A percentile compares a stretch with the other conserved stretches of the same genome.
Evolutionary conservation across 257 asterid genomes (phyloP).

Genomic region (Solanum rostratum): DNA sequence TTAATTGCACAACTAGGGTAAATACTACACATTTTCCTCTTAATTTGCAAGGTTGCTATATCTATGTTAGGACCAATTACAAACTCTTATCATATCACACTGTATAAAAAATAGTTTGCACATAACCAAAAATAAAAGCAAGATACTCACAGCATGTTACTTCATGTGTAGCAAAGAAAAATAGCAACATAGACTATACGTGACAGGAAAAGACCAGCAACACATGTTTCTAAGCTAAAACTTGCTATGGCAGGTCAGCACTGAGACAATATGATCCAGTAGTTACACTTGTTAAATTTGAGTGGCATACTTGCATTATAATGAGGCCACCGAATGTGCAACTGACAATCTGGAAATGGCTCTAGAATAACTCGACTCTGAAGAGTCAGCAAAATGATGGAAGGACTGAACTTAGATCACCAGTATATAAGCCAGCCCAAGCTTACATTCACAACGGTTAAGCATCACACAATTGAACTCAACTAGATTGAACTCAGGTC

Average conservation of each 20-base stretch:
- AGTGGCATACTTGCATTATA: neutral
- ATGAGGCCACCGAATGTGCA: neutral
- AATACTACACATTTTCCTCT: neutral
- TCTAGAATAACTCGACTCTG: neutral
- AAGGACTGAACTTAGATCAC: neutral
- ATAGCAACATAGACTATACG: neutral
- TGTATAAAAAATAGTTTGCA: neutral
- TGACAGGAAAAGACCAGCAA: neutral
- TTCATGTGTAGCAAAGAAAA: neutral
- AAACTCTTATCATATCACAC: neutral
- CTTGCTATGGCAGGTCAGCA: neutral
- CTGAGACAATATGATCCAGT: neutral
- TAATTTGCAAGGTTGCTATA: neutral
- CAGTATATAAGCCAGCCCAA: neutral
- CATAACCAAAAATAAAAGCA: neutral
- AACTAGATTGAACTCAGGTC: neutral
- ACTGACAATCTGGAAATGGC: neutral
- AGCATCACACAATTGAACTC: neutral
- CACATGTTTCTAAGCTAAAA: neutral
- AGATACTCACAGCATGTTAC: neutral
- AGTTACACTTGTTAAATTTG: neutral
- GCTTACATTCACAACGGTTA: neutral
- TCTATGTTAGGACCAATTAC: neutral
- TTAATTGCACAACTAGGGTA: neutral
- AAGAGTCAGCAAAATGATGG: neutral